These are phyloP conservation scores for Aspergillus cristatus DNA, from an alignment of 495 filamentous ascomycete genomes.

Conservation along the genomic window DNA sequence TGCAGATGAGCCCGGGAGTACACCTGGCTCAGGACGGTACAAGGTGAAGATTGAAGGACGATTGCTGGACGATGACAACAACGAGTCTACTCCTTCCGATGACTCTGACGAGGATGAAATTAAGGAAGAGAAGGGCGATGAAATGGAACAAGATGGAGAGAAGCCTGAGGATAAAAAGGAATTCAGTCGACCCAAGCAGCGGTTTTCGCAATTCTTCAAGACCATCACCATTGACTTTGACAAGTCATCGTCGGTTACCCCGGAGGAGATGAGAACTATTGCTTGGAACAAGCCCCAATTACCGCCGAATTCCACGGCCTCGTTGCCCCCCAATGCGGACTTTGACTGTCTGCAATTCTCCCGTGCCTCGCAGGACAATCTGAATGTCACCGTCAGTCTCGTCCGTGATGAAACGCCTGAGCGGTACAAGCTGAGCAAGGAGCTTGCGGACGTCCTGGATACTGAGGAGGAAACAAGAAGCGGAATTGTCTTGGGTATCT, in stretches of 20 bases:
- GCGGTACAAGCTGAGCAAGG: constrained; percentile 65
- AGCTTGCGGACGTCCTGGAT: constrained; percentile 78
- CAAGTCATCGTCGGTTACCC: constrained; percentile 35
- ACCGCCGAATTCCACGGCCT: constrained; percentile 40
- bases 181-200: constrained; percentile 38
- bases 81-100: constrained; percentile 35
- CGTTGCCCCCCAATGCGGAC: constrained; percentile 47
- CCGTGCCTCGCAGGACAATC: constrained; percentile 81
- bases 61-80: constrained; percentile 66
- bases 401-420: constrained; percentile 79
- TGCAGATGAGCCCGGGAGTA: constrained; percentile 22
- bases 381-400: constrained; percentile 84
- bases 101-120: constrained; percentile 50
- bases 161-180: constrained; percentile 30
- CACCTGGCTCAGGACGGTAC: constrained; percentile 53
- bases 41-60: constrained; percentile 88
- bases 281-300: constrained; percentile 66
- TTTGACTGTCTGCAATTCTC: constrained; percentile 92
- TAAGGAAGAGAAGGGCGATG: constrained; percentile 22
- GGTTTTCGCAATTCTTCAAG: constrained; percentile 95
- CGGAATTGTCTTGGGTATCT: constrained; percentile 79
- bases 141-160: constrained; percentile 52
- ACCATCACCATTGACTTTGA: constrained; percentile 82
- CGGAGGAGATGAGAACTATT: constrained; percentile 50
- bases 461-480: constrained; percentile 77